Base-by-base conservation (phyloP, 139 green algal species). In the Micractinium sp. region DNA sequence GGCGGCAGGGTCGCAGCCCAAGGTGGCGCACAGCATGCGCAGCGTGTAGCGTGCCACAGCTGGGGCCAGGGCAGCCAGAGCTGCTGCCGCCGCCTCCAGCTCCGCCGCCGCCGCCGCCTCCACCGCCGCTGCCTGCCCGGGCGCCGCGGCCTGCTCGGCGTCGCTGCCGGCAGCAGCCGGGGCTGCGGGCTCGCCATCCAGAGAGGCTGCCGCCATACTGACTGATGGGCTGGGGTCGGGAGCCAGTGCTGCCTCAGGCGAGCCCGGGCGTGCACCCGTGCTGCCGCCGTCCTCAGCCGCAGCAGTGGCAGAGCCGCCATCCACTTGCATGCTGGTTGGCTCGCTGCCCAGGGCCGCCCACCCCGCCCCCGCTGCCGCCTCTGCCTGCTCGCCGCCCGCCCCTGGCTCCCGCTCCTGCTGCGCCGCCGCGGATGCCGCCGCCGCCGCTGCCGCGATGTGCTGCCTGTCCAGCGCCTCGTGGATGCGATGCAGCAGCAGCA, bases 1-100 rank as follows among this genome's bases (percentile, higher is more conserved):
- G 15, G 78, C 53, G 38, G 23, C 66, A 18, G 85, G 41, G 71
- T 38, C 27, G 75, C 74, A 78, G 23, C 60, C 66, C 87, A 91
- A 74, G 69, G 18, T 31, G 61, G 66, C n/a, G 61, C 60, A 38
- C 82, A 93, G 86, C 82, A 93, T 86, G 73, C 66, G 15, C 47
- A 93, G 84, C 76, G 87, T 41, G 74, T 80, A 91, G 19, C 41
- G 71, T 13, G 77, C 77, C 2, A 85, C 29, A 19, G 53, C n/a
- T 4, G 89, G 36, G 20, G 53, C 63, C 74, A 87, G 29, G 41
- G 38, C 35, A 31, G 13, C 25, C 61, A 90, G 85, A 13, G 82
- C 92, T 3, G 39, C 66, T 3, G 31, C 33, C 33, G 88, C 75
- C 16, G 69, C 39, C 5, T 75, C 87, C 75, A 79, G 33, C 63